A percentile compares a stretch with the other conserved stretches of the same genome.
Evolutionary conservation across 2,329 filamentous ascomycete genomes (phyloP).

Genomic region (Lasiodiplodia sp.): DNA sequence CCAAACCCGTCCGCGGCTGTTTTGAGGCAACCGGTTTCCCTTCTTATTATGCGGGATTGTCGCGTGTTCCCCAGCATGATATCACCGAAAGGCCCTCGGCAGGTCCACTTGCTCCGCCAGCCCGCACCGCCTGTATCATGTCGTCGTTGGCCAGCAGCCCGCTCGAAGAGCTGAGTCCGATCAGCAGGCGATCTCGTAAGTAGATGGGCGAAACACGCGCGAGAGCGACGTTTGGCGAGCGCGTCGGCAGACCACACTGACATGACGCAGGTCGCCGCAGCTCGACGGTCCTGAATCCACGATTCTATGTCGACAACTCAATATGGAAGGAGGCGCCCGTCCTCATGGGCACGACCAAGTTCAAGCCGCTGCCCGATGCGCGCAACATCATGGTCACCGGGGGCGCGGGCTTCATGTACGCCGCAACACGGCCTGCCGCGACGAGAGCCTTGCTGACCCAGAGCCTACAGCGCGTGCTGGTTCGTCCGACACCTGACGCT

Average conservation of each 20-base stretch:
- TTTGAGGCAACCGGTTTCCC: conserved; percentile 14
- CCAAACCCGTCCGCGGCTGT: conserved; percentile 18
- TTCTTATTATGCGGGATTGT: conserved; percentile 27
- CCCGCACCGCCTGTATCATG: conserved; percentile 30
- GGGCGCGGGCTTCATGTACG: conserved; percentile 85
- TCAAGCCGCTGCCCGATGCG: conserved; percentile 71
- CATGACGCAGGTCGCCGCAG: conserved; percentile 25
- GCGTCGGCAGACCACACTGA: conserved; percentile 5
- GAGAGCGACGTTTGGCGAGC: neutral
- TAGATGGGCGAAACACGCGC: conserved; percentile 39
- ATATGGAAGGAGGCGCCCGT: conserved; percentile 77
- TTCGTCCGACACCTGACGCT: conserved; percentile 78
- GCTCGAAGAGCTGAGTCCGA: conserved; percentile 22
- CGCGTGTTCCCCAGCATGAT: conserved; percentile 29
- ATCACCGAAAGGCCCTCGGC: conserved; percentile 14
- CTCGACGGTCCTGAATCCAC: conserved; percentile 51
- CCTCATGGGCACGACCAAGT: conserved; percentile 73
- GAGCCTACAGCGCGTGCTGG: conserved; percentile 73
- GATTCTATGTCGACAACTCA: conserved; percentile 61
- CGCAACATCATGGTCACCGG: conserved; percentile 86
- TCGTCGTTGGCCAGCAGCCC: conserved; percentile 25
- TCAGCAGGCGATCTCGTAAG: conserved; percentile 26
- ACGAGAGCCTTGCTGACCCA: conserved; percentile 32
- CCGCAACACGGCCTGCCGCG: conserved; percentile 31
- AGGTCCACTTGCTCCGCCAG: conserved; percentile 26